Base-by-base conservation (phyloP, 169 alveolate genomes). In the Plasmodium coatneyi region DNA sequence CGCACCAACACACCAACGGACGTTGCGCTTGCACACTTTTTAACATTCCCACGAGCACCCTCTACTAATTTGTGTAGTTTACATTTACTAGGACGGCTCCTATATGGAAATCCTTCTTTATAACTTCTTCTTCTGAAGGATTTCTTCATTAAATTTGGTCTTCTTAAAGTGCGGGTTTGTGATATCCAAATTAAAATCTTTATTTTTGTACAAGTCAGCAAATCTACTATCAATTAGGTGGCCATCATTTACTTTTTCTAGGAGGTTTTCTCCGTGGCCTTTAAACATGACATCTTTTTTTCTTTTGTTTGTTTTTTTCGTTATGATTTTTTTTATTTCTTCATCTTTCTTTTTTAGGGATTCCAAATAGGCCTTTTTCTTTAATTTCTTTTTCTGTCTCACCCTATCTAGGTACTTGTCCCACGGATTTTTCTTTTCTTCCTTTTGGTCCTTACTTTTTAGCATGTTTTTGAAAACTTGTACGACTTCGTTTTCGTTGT, bases 151-250 rank as follows among this genome's bases (percentile, higher is more conserved):
- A 87, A 71, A 92, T 56, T 60, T 87, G 56, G 92, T 43, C 89
- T 86, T 95, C 96, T 96, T 98, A 96, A 95, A 97, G 39, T 95
- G 81, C 4, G 99, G 99, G 86, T 97, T 96, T 46, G 98, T 98
- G 9, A 98, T 97, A 81, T 97, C 99, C 78, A 97, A 95, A 34
- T 97, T 97, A 92, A 96, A 97, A 76, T 97, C 97, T 19, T 97
- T 95, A 74, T 97, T 96, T 79, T 96, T 92, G 93, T 96, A 93
- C 84, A 97, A 82, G 43, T 96, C 95, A 30, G 96, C 84, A 79
- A 97, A 95, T 72, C 99, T 96, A 5, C 92, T 81, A 84, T 97
- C 99, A 9, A 89, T 79, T 34, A 87, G 41, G 82, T 93, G 89
- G 56, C 49, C 49, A 19, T 92, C 95, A 34, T 87, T 78, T 56